Evolutionary conservation across 2,329 filamentous ascomycete genomes (phyloP).

Genomic region (Colletotrichum noveboracense): DNA sequence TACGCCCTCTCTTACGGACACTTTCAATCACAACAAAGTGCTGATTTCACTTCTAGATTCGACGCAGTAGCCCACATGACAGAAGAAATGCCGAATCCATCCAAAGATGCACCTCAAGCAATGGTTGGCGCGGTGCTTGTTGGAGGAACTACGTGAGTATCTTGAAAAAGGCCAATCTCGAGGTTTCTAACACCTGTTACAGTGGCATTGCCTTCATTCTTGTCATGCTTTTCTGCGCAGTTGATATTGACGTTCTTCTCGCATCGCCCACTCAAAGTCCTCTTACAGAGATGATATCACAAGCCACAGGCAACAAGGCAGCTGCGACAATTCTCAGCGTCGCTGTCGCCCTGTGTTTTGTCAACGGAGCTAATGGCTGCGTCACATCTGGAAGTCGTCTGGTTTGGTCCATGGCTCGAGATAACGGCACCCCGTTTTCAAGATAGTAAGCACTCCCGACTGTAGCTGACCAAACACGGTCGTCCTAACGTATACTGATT

Average conservation of each 20-base stretch:
- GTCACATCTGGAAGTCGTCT: constrained; percentile 40
- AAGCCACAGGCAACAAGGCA: constrained; percentile 29
- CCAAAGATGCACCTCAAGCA: constrained; percentile 35
- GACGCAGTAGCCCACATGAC: constrained; percentile 37
- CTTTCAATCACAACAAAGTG: not conserved
- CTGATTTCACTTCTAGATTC: constrained; percentile 29
- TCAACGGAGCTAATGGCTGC: constrained; percentile 34
- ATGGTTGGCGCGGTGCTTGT: constrained; percentile 38
- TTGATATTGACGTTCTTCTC: constrained; percentile 41
- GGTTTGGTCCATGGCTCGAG: constrained; percentile 42
- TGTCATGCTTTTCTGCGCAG: constrained; percentile 49
- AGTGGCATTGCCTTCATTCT: constrained; percentile 44
- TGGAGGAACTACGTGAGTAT: constrained; percentile 43
- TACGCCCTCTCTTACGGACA: constrained; percentile 47
- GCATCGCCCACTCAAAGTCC: constrained; percentile 45
- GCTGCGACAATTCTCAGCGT: constrained; percentile 33
- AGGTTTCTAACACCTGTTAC: not conserved
- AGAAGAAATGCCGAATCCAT: constrained; percentile 36
- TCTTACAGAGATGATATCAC: constrained; percentile 44
- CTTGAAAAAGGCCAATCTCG: rapidly evolving
- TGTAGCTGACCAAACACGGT: not conserved
- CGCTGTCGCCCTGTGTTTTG: constrained; percentile 29
- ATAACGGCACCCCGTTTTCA: constrained; percentile 29
- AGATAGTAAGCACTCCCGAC: not conserved
- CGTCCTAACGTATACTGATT: not conserved